Evolutionary conservation across 2,329 filamentous ascomycete genomes (phyloP), one percentile per base, ranked within the genome.

Genomic region (Claviceps cyperi): DNA sequence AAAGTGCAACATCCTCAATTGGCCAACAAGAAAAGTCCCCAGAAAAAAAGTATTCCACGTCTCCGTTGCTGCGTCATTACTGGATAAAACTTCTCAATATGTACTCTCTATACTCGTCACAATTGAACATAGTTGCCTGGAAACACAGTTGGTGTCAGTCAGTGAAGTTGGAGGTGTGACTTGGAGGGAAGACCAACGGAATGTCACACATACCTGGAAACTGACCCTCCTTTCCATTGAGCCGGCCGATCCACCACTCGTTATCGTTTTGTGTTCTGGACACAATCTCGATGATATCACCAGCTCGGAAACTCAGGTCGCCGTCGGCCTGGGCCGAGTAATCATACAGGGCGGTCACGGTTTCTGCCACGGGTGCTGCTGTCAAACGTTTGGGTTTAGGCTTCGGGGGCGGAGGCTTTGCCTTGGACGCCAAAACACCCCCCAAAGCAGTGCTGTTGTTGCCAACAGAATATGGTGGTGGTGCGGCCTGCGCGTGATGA

Each of bases 301-400:
- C 90, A 0, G 87, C 81, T 17, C 77, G 77, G 69, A 98, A 98
- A 60, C 86, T 94, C 54, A 98, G 71, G 63, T 98, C 92, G 3
- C 90, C 90, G 55, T 94, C 89, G 1, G 91, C 90, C 64, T 97
- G 90, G 5, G 92, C 92, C 54, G 94, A 87, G 62, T 94, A 98
- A 62, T 97, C 92, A 66, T 96, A 98, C 54, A 98, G 69, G 7
- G 92, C 92, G 2, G 89, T 96, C 36, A 85, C 89, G 0, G 78
- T 90, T 66, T 96, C 90, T 0, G 77, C 76, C 0, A 73, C 69
- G 0, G 84, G 80, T 15, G 70, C 74, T 3, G 75, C 81, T 56
- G 75, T 83, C 45, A 97, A 71, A 50, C 81, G 75, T 44, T 77
- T 82, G 2, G 90, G 89, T 71, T 95, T 92, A 1, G 90, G 86